Evolutionary conservation across 2,329 filamentous ascomycete genomes (phyloP).

Genomic region (Arthrobotrys entomopaga): DNA sequence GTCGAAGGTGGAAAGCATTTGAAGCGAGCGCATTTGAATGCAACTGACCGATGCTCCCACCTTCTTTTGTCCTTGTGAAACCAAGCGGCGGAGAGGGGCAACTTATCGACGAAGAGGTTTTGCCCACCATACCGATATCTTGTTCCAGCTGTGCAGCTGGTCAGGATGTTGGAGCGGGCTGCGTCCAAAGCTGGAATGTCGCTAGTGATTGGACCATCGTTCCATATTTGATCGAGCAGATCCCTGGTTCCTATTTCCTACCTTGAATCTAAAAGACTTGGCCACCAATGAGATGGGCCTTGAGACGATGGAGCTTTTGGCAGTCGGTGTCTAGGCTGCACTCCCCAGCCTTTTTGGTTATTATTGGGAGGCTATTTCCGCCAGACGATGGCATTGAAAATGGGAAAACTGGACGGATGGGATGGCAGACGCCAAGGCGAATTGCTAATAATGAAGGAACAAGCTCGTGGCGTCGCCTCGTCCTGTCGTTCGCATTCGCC

Average conservation of each 20-base stretch:
- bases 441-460: slow-evolving; percentile 19
- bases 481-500: slow-evolving; percentile 28
- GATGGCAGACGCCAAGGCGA: slow-evolving; percentile 22
- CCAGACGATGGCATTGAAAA: slow-evolving; percentile 28
- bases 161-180: slow-evolving; percentile 2
- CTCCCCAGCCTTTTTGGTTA: slow-evolving; percentile 1
- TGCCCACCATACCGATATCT: slow-evolving; percentile 24
- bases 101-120: slow-evolving; percentile 33
- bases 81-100: slow-evolving; percentile 19
- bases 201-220: slow-evolving; percentile 46
- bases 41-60: slow-evolving; percentile 25
- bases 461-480: slow-evolving; percentile 46
- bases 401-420: slow-evolving; percentile 8
- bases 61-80: slow-evolving; percentile 50
- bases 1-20: not conserved
- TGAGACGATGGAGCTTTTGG: slow-evolving; percentile 38
- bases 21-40: slow-evolving; percentile 26
- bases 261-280: slow-evolving; percentile 27
- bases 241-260: slow-evolving; percentile 48
- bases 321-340: slow-evolving; percentile 38
- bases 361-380: slow-evolving; percentile 26
- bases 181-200: slow-evolving; percentile 49
- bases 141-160: slow-evolving; percentile 17
- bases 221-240: slow-evolving; percentile 38
- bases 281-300: slow-evolving; percentile 36